Conservation (phyloP, 305 asterid species). For the Rubia balearica region DNA sequence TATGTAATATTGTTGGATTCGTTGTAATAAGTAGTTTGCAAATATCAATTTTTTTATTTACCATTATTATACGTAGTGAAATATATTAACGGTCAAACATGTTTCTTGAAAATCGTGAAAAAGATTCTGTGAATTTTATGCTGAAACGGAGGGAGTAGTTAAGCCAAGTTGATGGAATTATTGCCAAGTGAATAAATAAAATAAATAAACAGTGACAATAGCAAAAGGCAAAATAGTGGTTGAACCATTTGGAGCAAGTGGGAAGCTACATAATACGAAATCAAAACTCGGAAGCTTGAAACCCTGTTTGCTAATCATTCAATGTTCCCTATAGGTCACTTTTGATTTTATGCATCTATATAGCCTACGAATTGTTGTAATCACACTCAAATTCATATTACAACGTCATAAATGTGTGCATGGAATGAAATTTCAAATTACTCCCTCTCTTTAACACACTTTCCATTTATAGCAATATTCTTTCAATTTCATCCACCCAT, state of each 20-base stretch:
- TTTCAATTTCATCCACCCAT: no score
- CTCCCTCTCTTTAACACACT: no score
- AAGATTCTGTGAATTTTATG: no score
- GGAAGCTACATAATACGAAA: not conserved
- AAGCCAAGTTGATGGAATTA: not conserved
- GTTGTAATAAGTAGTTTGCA: no score
- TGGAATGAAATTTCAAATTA: not conserved
- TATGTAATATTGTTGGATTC: no score
- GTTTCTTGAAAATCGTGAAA: no score
- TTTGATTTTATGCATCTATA: not conserved
- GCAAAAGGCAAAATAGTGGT: slow-evolving; percentile 9
- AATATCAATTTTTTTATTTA: no score
- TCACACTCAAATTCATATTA: not conserved
- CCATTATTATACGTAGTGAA: no score
- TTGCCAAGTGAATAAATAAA: not conserved
- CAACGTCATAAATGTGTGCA: no score
- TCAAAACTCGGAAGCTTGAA: not conserved
- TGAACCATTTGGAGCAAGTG: slow-evolving; percentile 8
- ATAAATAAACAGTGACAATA: not conserved
- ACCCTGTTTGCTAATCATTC: not conserved
- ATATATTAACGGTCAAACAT: no score
- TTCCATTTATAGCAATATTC: no score
- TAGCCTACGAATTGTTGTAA: not conserved
- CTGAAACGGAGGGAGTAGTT: no score
- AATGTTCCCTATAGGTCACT: not conserved